Base-by-base conservation (phyloP, 371 early-diverging fungal genomes). In the Umbelopsis sp. region DNA sequence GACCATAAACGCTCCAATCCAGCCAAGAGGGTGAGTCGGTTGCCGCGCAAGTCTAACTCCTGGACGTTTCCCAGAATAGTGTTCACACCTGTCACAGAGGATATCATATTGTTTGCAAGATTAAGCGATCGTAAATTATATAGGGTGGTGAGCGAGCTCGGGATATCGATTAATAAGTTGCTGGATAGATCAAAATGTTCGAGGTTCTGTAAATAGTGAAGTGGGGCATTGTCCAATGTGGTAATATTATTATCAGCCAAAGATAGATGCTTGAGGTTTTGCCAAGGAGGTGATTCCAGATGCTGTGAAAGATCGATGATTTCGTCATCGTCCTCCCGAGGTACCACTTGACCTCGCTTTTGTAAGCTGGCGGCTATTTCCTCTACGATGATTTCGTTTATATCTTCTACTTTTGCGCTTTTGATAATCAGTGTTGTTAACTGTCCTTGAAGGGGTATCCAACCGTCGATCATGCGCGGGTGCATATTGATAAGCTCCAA, bases 1-100 rank as follows among this genome's bases (percentile, higher is more conserved):
- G 91, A 89, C 87, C 87, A 91, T 35, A 93, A 74, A 24, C 91
- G 76, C 65, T 90, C 89, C 68, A 91, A 63, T 7, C 93, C 93
- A 4, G 84, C 81, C 24, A 93, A 76, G 16, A 85, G 76, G 0
- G 83, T 79, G n/a, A 93, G 69, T 12, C 86, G 81, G 72, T 93
- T 93, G n/a, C 84, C 85, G 44, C 89, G 80, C 44, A 93, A 68
- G 57, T 89, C 83, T 35, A 93, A 74, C 50, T 84, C 80, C 12
- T 83, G 82, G 18, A 93, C 81, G 65, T 88, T 87, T n/a, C 92
- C 90, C 57, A 93, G 74, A 5, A 86, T 76, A 22, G 87, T 81
- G 63, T 90, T 87, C 45, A 91, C 87, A 18, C 87, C 85, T 9
- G 84, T 79, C 1, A 88, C 81, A 32, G 78, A 82, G 9, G 85